Evolutionary conservation across 2,329 filamentous ascomycete species (phyloP), one percentile per base, ranked within the genome.

Genomic region (Aplosporella prunicola): DNA sequence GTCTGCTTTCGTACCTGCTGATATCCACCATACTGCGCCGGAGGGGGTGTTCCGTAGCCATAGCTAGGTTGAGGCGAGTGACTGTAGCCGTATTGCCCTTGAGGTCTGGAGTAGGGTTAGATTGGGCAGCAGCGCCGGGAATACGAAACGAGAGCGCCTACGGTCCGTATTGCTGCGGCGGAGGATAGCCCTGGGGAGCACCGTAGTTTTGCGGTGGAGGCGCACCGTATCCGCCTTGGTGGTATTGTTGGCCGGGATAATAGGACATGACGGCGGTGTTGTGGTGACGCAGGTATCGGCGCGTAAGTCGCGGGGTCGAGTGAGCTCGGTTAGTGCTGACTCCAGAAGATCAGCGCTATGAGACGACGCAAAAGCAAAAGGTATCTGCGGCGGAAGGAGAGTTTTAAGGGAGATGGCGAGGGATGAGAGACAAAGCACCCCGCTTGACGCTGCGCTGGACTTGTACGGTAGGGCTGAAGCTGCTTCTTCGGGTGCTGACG

Each of bases 1-100:
- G 8, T 23, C 9, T 28, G 39, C 42, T 14, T 20, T 49, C 50
- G 40, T 39, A 63, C 61, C 49, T 63, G 56, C 15, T 62, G 55
- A 45, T 64, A 65, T 38, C 62, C 61, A 23, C 51, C 47, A 35
- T 62, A 60, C 37, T 63, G 62, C 32, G 61, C 63, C 30, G 63
- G 62, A 34, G 63, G 63, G 22, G 60, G 56, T 25, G 58, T 56
- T 20, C 57, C 55, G 37, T 60, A 60, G 22, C 58, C 55, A 40
- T 54, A 60, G 4, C 51, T 51, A 40, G 60, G 62, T 42, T 60
- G 60, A 10, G 60, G 61, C 26, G 60, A 61, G 27, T 60, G 55
- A 23, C 48, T 49, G 35, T 57, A 57, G 22, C 55, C 56, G 41
- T 43, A 41, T 30, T 63, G 62, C 18, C 57, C 56, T 43, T 60